These are phyloP conservation scores for Galerina sulciceps DNA, from an alignment of 768 basidiomycete genomes.

Conservation along the genomic window DNA sequence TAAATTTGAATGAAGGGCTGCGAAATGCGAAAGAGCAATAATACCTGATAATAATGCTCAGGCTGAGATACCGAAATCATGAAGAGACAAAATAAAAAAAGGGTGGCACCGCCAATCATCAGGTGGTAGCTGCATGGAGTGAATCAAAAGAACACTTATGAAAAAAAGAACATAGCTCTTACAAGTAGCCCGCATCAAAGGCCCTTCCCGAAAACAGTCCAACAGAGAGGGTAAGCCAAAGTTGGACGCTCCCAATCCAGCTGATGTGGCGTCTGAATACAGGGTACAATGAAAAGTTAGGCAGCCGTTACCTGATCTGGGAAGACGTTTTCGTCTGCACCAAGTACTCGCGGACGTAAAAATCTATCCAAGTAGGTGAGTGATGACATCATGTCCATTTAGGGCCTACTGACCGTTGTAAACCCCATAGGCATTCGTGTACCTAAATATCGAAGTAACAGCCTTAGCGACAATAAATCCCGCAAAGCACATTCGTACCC, in stretches of 20 bases:
- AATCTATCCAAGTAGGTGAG: slow-evolving; percentile 23
- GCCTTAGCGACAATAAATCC: background rate
- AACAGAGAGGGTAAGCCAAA: slow-evolving; percentile 25
- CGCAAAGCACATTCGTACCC: slow-evolving; percentile 31
- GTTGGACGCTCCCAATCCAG: slow-evolving; percentile 32
- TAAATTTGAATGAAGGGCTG: slow-evolving; percentile 16
- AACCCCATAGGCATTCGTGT: slow-evolving; percentile 34
- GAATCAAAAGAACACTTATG: background rate
- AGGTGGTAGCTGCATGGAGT: slow-evolving; percentile 41
- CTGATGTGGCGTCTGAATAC: slow-evolving; percentile 10
- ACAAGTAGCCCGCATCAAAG: slow-evolving; percentile 33
- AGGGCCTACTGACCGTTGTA: slow-evolving; percentile 34
- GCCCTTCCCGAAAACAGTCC: slow-evolving; percentile 28
- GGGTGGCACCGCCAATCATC: slow-evolving; percentile 45
- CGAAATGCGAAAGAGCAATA: background rate
- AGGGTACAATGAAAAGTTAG: background rate
- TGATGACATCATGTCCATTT: slow-evolving; percentile 26
- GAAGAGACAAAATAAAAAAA: slow-evolving; percentile 51
- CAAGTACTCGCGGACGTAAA: slow-evolving; percentile 33
- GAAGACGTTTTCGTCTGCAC: slow-evolving; percentile 26
- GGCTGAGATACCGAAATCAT: slow-evolving; percentile 48
- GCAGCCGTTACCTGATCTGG: slow-evolving; percentile 25
- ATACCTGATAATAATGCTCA: slow-evolving; percentile 43
- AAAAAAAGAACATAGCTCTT: background rate
- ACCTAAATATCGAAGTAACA: slow-evolving; percentile 18